Evolutionary conservation across 495 filamentous ascomycete species (phyloP).

Genomic region (Podospora sp.): DNA sequence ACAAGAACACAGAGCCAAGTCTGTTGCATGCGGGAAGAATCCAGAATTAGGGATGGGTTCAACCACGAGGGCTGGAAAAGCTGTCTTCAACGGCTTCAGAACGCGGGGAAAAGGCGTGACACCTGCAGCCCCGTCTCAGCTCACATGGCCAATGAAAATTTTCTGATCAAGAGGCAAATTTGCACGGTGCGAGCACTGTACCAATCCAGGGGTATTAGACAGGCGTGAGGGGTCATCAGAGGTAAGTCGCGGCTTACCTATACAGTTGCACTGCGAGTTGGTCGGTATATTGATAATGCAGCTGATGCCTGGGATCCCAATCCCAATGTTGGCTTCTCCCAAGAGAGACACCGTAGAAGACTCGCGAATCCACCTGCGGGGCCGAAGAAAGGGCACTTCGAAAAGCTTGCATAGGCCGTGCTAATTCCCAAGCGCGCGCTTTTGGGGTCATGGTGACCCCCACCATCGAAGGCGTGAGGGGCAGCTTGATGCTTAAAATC

Average conservation of each 20-base stretch:
- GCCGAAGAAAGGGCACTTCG: not conserved
- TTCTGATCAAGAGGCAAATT: slow-evolving; percentile 26
- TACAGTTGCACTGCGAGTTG: not conserved
- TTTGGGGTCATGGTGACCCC: slow-evolving; percentile 4
- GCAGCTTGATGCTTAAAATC: not conserved
- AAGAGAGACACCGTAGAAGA: too few relatives aligned
- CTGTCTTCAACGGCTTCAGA: slow-evolving; percentile 9
- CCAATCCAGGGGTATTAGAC: not conserved
- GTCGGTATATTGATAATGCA: not conserved
- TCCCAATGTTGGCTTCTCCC: not conserved
- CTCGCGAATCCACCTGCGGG: not conserved
- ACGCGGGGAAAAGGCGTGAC: slow-evolving; percentile 9
- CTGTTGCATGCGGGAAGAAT: slow-evolving; percentile 25
- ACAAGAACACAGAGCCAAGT: slow-evolving; percentile 1
- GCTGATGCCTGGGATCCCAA: not conserved
- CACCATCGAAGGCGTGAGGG: not conserved
- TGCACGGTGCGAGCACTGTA: slow-evolving; percentile 28
- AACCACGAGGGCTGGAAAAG: slow-evolving; percentile 22
- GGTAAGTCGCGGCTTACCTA: not conserved
- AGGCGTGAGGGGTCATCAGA: not conserved
- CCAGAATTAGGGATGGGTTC: slow-evolving; percentile 3
- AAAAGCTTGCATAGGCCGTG: not conserved
- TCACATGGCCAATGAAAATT: slow-evolving; percentile 37
- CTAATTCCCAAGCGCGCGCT: not conserved
- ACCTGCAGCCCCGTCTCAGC: slow-evolving; percentile 21